Percentiles rank a stretch among this genome's conserved stretches.
These are phyloP conservation scores for Sporisorium sorghi DNA, from an alignment of 1,284 basidiomycete genomes.

Conservation along the genomic window DNA sequence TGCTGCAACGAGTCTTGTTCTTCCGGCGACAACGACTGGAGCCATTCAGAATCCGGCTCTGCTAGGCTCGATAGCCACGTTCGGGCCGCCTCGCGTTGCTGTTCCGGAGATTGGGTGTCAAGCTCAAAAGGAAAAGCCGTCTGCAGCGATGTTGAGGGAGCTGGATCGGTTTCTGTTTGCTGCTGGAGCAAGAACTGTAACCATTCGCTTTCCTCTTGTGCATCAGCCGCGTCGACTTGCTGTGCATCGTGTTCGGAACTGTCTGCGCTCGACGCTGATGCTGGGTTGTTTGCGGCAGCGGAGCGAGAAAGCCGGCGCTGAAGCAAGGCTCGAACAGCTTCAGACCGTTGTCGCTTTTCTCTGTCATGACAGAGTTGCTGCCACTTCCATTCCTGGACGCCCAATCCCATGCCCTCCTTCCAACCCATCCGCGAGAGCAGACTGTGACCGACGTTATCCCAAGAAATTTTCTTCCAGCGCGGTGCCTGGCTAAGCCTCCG, in stretches of 20 bases:
- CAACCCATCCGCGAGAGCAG: conserved; percentile 47
- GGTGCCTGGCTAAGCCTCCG: conserved; percentile 28
- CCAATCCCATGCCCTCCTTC: conserved; percentile 50
- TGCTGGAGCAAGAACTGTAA: conserved; percentile 11
- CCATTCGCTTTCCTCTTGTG: conserved; percentile 14
- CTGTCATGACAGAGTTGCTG: conserved; percentile 25
- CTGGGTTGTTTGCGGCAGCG: neutral
- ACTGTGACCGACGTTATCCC: conserved; percentile 43
- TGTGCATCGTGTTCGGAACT: neutral
- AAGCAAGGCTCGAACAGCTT: conserved; percentile 22
- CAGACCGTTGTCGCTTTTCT: conserved; percentile 17
- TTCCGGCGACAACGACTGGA: conserved; percentile 8
- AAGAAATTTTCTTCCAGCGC: conserved; percentile 34
- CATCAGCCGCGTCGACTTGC: neutral
- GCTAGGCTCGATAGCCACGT: conserved; percentile 16
- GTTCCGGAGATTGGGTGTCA: neutral
- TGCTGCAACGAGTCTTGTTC: conserved; percentile 19
- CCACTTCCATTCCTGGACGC: conserved; percentile 43
- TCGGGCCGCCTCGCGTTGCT: conserved; percentile 11
- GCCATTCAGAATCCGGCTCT: conserved; percentile 18
- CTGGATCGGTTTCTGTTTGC: neutral
- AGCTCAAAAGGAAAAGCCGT: conserved; percentile 13
- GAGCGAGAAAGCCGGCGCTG: neutral
- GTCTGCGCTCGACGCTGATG: neutral
- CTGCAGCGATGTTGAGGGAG: neutral